Evolutionary conservation across 495 filamentous ascomycete genomes (phyloP).

Genomic region (Penicillium salamii): DNA sequence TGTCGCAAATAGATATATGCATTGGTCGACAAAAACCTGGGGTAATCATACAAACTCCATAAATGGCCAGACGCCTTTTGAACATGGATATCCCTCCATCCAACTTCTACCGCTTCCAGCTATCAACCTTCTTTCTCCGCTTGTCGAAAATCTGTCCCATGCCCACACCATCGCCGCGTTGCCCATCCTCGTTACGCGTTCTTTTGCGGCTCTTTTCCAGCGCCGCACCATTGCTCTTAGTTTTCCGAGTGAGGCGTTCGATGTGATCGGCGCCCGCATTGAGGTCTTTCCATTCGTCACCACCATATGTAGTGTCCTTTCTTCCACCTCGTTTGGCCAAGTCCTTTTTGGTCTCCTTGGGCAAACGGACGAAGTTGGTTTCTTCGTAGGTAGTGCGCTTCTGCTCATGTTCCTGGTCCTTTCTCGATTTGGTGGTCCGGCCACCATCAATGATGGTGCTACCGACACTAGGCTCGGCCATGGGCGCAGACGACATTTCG

Average conservation of each 20-base stretch:
- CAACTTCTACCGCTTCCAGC: slow-evolving; percentile 44
- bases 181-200: slow-evolving; percentile 55
- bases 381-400: slow-evolving; percentile 81
- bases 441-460: slow-evolving; percentile 73
- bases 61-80: slow-evolving; percentile 6
- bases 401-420: slow-evolving; percentile 66
- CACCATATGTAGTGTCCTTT: slow-evolving; percentile 61
- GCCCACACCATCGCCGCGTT: slow-evolving; percentile 52
- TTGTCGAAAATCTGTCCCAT: slow-evolving; percentile 73
- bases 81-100: not conserved
- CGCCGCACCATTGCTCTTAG: slow-evolving; percentile 49
- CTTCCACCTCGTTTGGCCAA: slow-evolving; percentile 46
- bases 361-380: slow-evolving; percentile 78
- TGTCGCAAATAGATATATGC: too few species aligned
- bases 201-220: slow-evolving; percentile 83
- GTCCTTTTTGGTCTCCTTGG: slow-evolving; percentile 78
- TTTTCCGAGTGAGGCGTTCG: slow-evolving; percentile 62
- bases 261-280: slow-evolving; percentile 77
- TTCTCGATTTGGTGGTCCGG: slow-evolving; percentile 66
- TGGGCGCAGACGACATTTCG: slow-evolving; percentile 73
- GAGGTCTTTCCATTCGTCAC: slow-evolving; percentile 80
- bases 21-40: slow-evolving; percentile 4
- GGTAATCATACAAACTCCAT: slow-evolving; percentile 5
- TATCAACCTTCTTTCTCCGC: slow-evolving; percentile 65
- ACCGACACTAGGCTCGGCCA: slow-evolving; percentile 79